phyloP scores from a whole-genome alignment of 148 eudicot species.

The Amaranthus hypochondriacus region DNA sequence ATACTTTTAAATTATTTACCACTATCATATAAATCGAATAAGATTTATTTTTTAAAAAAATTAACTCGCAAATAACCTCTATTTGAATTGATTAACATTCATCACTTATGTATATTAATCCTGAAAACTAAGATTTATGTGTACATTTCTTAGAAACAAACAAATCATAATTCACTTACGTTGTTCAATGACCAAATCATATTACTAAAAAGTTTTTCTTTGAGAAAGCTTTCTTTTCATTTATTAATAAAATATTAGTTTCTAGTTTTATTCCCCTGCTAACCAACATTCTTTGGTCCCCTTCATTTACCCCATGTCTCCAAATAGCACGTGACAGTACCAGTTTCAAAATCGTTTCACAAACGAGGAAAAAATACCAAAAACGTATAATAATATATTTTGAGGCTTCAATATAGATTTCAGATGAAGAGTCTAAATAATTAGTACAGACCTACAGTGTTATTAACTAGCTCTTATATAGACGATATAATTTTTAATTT shows the following conservation, averaged over 20 bases:
- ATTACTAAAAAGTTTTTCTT: background rate
- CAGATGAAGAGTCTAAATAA: background rate
- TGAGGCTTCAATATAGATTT: background rate
- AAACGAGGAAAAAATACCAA: conserved; percentile 16
- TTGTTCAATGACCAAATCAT: background rate
- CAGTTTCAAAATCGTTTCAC: conserved; percentile 19
- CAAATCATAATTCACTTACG: too few relatives aligned
- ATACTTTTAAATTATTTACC: too few relatives aligned
- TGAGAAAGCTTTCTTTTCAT: background rate
- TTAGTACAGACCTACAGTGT: background rate
- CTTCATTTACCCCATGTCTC: conserved; percentile 9
- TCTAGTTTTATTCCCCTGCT: conserved; percentile 1
- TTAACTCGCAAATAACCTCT: too few relatives aligned
- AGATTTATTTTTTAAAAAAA: too few relatives aligned
- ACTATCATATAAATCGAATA: too few relatives aligned
- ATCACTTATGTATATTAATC: too few relatives aligned
- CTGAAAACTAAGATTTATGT: too few relatives aligned
- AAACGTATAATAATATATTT: background rate
- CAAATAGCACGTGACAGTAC: conserved; percentile 28
- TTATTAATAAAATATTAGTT: too few relatives aligned
- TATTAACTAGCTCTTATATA: background rate
- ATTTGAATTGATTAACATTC: too few relatives aligned
- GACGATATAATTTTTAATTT: too few relatives aligned
- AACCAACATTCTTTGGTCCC: conserved; percentile 30
- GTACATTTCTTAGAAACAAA: too few relatives aligned